A percentile compares a stretch with the other conserved stretches of the same genome.
Evolutionary conservation across 2,329 filamentous ascomycete species (phyloP).

Genomic region (Trichoderma afroharzianum): DNA sequence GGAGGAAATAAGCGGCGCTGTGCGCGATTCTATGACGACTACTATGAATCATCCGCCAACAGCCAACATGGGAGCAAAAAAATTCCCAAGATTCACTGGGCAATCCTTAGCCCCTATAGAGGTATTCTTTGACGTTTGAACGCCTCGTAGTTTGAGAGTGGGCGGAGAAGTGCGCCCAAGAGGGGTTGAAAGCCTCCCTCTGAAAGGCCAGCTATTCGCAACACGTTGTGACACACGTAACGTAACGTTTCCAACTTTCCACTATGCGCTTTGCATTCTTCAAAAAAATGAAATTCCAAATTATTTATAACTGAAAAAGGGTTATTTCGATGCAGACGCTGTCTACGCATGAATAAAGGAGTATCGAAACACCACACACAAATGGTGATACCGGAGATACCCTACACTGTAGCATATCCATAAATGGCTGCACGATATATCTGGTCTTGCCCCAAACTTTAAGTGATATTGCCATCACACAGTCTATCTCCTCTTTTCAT

Average conservation of each 20-base stretch:
- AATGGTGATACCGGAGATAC: background rate
- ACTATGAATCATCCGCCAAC: background rate
- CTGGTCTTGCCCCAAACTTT: background rate
- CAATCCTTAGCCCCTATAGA: background rate
- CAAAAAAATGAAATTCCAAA: background rate
- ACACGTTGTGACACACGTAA: background rate
- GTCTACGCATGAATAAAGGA: background rate
- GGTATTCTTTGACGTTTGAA: background rate
- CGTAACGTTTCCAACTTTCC: background rate
- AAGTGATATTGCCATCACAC: rapidly evolving
- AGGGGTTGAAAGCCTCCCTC: background rate
- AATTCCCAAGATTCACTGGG: background rate
- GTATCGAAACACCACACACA: background rate
- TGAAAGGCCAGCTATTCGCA: background rate
- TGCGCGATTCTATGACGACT: background rate
- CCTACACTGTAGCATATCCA: background rate
- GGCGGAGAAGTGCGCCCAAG: background rate
- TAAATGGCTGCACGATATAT: background rate
- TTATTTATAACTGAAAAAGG: background rate
- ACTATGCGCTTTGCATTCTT: background rate
- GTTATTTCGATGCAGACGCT: background rate
- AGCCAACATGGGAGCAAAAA: background rate
- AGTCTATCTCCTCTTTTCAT: background rate
- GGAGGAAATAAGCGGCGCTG: background rate
- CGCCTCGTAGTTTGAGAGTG: background rate